A percentile compares a stretch with the other conserved stretches of the same genome.
These are phyloP conservation scores for Paspalum notatum DNA, from an alignment of 176 grass and related monocot species.

Conservation along the genomic window DNA sequence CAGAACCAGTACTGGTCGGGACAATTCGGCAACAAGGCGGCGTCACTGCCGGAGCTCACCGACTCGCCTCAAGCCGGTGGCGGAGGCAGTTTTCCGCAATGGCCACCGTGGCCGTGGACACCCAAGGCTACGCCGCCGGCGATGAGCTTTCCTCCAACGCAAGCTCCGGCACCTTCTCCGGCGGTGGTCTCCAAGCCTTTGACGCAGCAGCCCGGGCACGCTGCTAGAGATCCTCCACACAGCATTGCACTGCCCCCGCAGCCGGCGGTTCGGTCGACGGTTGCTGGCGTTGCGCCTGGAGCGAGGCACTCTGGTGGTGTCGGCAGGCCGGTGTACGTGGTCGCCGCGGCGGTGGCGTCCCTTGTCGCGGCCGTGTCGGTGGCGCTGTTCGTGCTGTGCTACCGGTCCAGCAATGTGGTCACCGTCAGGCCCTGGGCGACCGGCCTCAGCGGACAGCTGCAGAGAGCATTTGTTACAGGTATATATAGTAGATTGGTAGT, in stretches of 20 bases:
- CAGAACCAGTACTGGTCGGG: slow-evolving; percentile 29
- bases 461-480: slow-evolving; percentile 78
- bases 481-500: no score
- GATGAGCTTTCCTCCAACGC: not conserved
- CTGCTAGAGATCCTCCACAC: not conserved
- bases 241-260: slow-evolving; percentile 29
- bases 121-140: not conserved
- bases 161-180: slow-evolving; percentile 25
- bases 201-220: not conserved
- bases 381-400: slow-evolving; percentile 47
- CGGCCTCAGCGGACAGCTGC: slow-evolving; percentile 71
- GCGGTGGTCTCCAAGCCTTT: not conserved
- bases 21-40: slow-evolving; percentile 18
- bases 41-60: not conserved
- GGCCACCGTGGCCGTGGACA: slow-evolving; percentile 44
- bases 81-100: not conserved
- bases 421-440: slow-evolving; percentile 69
- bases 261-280: not conserved
- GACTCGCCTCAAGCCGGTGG: not conserved
- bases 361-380: slow-evolving; percentile 30
- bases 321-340: slow-evolving; percentile 34
- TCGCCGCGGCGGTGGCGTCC: slow-evolving; percentile 48
- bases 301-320: not conserved
- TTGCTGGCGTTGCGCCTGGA: slow-evolving; percentile 8
- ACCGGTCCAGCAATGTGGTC: slow-evolving; percentile 60